Conservation (phyloP, 495 filamentous ascomycete species). For the Peziza echinospora region DNA sequence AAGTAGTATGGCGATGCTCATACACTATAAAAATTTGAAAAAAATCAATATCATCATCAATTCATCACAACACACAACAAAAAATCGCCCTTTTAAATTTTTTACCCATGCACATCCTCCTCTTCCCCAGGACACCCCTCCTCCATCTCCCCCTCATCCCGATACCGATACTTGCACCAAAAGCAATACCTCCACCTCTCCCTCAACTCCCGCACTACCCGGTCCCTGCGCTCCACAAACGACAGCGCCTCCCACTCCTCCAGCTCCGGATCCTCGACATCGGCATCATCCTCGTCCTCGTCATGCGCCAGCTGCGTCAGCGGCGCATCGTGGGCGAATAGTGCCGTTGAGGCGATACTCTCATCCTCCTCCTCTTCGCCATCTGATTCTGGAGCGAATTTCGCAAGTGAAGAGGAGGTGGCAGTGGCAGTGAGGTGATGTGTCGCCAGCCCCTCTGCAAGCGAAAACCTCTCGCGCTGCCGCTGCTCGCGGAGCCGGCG, state of each 20-base stretch:
- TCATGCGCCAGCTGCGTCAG: slow-evolving; percentile 13
- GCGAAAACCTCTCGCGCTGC: slow-evolving; percentile 42
- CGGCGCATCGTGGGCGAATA: slow-evolving; percentile 31
- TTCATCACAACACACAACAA: too few relatives aligned
- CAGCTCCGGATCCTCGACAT: slow-evolving; percentile 67
- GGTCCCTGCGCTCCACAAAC: slow-evolving; percentile 38
- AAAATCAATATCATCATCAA: too few relatives aligned
- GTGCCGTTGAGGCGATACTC: too few relatives aligned
- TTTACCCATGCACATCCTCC: slow-evolving; percentile 87
- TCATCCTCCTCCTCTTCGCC: too few relatives aligned
- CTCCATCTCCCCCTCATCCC: slow-evolving; percentile 42
- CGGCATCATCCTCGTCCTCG: slow-evolving; percentile 34
- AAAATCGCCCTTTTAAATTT: too few relatives aligned
- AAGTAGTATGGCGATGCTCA: too few relatives aligned
- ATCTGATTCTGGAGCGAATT: too few relatives aligned
- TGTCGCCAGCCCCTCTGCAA: too few relatives aligned
- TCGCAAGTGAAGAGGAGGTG: slow-evolving; percentile 27
- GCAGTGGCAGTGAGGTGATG: slow-evolving; percentile 42
- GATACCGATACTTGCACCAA: slow-evolving; percentile 80
- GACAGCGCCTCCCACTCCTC: slow-evolving; percentile 59
- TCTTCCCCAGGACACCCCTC: slow-evolving; percentile 63
- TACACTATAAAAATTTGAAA: too few relatives aligned
- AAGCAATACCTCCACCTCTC: slow-evolving; percentile 67
- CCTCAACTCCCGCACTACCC: slow-evolving; percentile 45
- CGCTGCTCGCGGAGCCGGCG: slow-evolving; percentile 50